Evolutionary conservation across 1,284 basidiomycete species (phyloP), one percentile per base, ranked within the genome.

Genomic region (Austroboletus olivaceoglutinosus): DNA sequence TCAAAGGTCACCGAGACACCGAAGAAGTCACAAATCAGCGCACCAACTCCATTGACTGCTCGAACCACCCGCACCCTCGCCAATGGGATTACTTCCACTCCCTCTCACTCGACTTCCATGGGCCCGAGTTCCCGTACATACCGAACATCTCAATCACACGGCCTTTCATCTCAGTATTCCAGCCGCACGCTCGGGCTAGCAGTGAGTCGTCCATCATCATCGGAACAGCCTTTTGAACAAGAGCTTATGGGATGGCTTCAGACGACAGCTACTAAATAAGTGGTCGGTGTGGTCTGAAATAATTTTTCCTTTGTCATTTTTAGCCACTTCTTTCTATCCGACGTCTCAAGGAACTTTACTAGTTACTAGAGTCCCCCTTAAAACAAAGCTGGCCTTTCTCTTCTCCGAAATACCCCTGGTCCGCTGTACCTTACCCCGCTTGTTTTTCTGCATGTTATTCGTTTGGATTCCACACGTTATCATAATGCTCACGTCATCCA

Each of bases 21-120:
- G 23, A 91, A 91, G 75, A 91, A 91, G 71, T 87, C 87, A 10
- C 78, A 88, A 61, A 92, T 92, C 59, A 85, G 89, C 64, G 90
- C 89, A 12, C 89, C 89, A 5, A 90, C 89, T 2, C 89, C 89
- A 5, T 74, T 92, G 53, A 86, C 88, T 36, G 86, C 89, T 53
- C 83, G 89, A 43, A 76, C 79, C 16, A 73, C 82, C 9, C 79
- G 88, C 53, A 81, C 78, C 27, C 51, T 63, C 23, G 69, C 73
- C 47, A 65, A 63, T 10, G 77, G 78, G 48, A 76, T 78, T 19
- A 76, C 82, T 23, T 77, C 77, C 47, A 89, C 87, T 10, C 86
- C 88, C 10, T 65, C 64, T 18, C 75, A 80, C 56, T 59, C 73
- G 34, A 73, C 78, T 34, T 73, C 77, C 8, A 60, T 79, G 44